A percentile compares a stretch with the other conserved stretches of the same genome.
These are phyloP conservation scores for Bretschneidera sinensis DNA, from an alignment of 345 rosid genomes.

Conservation along the genomic window DNA sequence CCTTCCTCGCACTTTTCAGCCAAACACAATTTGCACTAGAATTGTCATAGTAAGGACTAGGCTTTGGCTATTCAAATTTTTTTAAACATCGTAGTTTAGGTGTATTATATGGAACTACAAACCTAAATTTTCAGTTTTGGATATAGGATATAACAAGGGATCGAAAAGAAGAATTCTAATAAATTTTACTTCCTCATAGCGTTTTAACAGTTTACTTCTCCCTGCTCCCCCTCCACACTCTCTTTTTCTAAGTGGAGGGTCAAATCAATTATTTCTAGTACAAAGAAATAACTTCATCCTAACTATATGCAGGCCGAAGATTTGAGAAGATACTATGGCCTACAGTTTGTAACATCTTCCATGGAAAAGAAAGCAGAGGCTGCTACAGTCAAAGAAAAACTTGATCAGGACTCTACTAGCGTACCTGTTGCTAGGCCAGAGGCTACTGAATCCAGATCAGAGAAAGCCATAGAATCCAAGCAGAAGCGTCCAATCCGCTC, in stretches of 20 bases:
- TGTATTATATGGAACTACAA: too few relatives aligned
- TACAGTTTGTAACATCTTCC: conserved; percentile 76
- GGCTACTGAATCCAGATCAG: conserved; percentile 6
- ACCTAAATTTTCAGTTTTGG: too few relatives aligned
- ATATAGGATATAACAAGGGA: not conserved
- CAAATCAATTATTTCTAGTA: not conserved
- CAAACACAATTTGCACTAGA: not conserved
- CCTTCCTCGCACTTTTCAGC: not conserved
- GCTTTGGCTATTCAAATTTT: too few relatives aligned
- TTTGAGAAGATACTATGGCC: conserved; percentile 54
- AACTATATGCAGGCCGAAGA: conserved; percentile 37
- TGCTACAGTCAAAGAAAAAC: conserved; percentile 45
- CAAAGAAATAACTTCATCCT: not conserved
- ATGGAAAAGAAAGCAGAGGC: conserved; percentile 71
- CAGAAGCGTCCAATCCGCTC: conserved; percentile 35
- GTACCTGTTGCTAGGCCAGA: conserved; percentile 23
- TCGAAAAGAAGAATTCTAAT: not conserved
- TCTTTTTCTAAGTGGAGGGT: not conserved
- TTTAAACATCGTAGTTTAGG: too few relatives aligned
- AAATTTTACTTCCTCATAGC: not conserved
- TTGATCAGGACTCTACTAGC: conserved; percentile 43
- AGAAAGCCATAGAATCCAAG: conserved; percentile 10
- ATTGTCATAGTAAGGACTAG: too few relatives aligned
- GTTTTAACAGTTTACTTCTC: not conserved
- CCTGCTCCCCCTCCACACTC: not conserved